Evolutionary conservation across 2,329 filamentous ascomycete genomes (phyloP).

Genomic region (Colletotrichum tamarilloi): DNA sequence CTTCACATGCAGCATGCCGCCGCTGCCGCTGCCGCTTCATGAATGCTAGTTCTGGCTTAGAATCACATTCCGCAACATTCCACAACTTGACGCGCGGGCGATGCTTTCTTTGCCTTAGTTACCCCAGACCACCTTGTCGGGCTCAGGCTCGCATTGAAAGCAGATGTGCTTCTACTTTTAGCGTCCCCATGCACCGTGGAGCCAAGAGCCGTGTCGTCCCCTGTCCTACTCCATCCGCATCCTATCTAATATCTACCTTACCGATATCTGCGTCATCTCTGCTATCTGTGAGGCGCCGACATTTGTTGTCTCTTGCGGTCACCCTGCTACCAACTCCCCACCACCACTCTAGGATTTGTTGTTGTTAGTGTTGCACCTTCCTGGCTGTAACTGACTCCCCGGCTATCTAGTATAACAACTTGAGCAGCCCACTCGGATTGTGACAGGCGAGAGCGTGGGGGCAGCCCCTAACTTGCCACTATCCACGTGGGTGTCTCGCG

Average conservation of each 20-base stretch:
- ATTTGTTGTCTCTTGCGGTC: neutral
- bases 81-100: neutral
- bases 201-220: neutral
- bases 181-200: slow-evolving; percentile 6
- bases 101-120: neutral
- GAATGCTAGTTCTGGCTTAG: neutral
- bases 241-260: neutral
- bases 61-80: neutral
- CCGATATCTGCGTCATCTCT: slow-evolving; percentile 5
- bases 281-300: neutral
- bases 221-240: slow-evolving; percentile 6
- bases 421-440: neutral
- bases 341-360: neutral
- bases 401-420: neutral
- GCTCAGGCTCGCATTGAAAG: slow-evolving; percentile 1
- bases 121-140: neutral
- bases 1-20: neutral
- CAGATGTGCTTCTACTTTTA: slow-evolving; percentile 9
- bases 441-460: slow-evolving; percentile 19
- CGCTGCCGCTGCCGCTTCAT: neutral
- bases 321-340: neutral
- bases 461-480: slow-evolving; percentile 13
- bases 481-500: neutral
- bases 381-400: neutral
- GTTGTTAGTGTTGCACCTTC: neutral